Conservation (phyloP, 2,329 filamentous ascomycete genomes). For the Sporothrix pallida region DNA sequence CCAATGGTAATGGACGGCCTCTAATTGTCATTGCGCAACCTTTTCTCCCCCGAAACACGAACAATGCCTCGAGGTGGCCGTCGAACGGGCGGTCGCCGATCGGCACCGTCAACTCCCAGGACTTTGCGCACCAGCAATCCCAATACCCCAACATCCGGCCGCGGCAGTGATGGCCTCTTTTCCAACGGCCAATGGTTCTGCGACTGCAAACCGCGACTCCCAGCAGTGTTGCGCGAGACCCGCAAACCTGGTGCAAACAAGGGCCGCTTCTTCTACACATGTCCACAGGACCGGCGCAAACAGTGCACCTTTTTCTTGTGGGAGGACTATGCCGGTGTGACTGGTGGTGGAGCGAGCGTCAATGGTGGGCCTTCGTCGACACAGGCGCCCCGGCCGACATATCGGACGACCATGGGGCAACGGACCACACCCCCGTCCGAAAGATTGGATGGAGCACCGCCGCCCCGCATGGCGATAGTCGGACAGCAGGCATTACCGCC, state of each 20-base stretch:
- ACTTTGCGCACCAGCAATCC: conserved; percentile 1
- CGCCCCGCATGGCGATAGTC: background rate
- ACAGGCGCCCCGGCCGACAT: conserved; percentile 27
- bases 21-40: background rate
- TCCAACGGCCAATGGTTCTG: conserved; percentile 42
- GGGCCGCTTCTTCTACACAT: conserved; percentile 53
- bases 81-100: conserved; percentile 11
- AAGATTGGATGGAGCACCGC: background rate
- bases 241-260: conserved; percentile 49
- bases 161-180: conserved; percentile 38
- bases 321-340: conserved; percentile 48
- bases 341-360: conserved; percentile 28
- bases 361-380: background rate
- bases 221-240: conserved; percentile 47
- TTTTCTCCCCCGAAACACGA: too few species aligned
- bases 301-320: conserved; percentile 55
- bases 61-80: conserved; percentile 21
- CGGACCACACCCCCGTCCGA: conserved; percentile 37
- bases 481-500: conserved; percentile 26
- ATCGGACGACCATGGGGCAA: conserved; percentile 35
- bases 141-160: conserved; percentile 28
- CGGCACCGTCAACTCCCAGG: conserved; percentile 18
- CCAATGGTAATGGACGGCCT: background rate
- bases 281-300: conserved; percentile 42
- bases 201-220: conserved; percentile 51